phyloP scores from a whole-genome alignment of 345 rosid genomes.

The Chamaenerion angustifolium region DNA sequence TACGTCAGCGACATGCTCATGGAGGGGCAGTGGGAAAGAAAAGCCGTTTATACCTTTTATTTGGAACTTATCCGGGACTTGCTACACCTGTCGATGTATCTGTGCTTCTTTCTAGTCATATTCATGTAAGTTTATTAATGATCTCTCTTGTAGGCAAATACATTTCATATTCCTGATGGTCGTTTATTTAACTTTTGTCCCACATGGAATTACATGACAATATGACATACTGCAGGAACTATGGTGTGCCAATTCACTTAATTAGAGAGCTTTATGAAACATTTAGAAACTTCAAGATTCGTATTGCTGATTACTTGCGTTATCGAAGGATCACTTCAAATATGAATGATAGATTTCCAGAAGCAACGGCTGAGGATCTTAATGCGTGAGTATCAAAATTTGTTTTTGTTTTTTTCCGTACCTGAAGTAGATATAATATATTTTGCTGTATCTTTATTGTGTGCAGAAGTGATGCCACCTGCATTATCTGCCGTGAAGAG shows the following conservation, averaged over 20 bases:
- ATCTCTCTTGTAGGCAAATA: too few species aligned
- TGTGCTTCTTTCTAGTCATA: constrained; percentile 92
- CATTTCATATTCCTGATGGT: too few species aligned
- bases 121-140: constrained; percentile 55
- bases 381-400: constrained; percentile 36
- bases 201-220: too few species aligned
- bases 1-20: constrained; percentile 78
- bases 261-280: constrained; percentile 96
- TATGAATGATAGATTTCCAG: constrained; percentile 92
- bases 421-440: not conserved
- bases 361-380: constrained; percentile 87
- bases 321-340: constrained; percentile 91
- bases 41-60: constrained; percentile 83
- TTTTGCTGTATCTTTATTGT: too few species aligned
- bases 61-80: constrained; percentile 86
- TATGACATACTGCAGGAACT: constrained; percentile 35
- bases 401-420: not conserved
- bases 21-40: constrained; percentile 98
- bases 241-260: constrained; percentile 88
- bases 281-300: constrained; percentile 80
- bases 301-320: constrained; percentile 82
- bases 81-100: constrained; percentile 88
- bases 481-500: constrained; percentile 98
- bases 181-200: too few species aligned
- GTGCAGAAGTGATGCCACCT: constrained; percentile 84